Percentiles rank a stretch among this genome's conserved stretches.
These are phyloP conservation scores for Adenanthera pavonina DNA, from an alignment of 306 rosid species.

Conservation along the genomic window DNA sequence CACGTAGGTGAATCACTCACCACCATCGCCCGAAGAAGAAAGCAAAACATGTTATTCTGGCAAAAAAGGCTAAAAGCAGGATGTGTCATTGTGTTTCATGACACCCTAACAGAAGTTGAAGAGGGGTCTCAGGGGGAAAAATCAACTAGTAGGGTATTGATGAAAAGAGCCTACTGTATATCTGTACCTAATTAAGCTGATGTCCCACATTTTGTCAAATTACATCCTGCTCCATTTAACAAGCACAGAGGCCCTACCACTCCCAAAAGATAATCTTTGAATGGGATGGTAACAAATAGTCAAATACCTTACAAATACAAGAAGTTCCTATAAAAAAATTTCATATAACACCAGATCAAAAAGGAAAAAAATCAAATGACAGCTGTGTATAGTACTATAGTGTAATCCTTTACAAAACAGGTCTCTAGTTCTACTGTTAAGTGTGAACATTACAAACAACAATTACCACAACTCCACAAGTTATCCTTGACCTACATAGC, in stretches of 20 bases:
- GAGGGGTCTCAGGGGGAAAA: background rate
- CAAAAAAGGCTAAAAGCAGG: background rate
- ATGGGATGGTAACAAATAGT: background rate
- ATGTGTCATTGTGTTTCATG: background rate
- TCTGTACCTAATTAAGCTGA: background rate
- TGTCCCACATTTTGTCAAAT: background rate
- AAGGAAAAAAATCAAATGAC: background rate
- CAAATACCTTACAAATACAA: background rate
- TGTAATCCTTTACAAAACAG: background rate
- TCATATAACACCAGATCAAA: background rate
- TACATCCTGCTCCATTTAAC: background rate
- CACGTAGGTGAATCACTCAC: background rate
- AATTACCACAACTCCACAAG: background rate
- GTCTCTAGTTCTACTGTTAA: background rate
- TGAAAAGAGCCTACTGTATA: background rate
- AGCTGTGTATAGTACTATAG: background rate
- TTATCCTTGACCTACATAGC: too few relatives aligned
- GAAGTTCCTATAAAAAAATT: background rate
- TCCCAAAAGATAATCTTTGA: background rate
- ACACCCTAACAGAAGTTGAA: background rate
- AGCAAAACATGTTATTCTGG: background rate
- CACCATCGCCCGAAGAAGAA: background rate
- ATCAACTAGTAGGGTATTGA: background rate
- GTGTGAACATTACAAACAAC: background rate
- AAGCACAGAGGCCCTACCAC: background rate